A percentile compares a stretch with the other conserved stretches of the same genome.
These are phyloP conservation scores for Scheffersomyces titani DNA, from an alignment of 1,139 yeast species.

Conservation along the genomic window DNA sequence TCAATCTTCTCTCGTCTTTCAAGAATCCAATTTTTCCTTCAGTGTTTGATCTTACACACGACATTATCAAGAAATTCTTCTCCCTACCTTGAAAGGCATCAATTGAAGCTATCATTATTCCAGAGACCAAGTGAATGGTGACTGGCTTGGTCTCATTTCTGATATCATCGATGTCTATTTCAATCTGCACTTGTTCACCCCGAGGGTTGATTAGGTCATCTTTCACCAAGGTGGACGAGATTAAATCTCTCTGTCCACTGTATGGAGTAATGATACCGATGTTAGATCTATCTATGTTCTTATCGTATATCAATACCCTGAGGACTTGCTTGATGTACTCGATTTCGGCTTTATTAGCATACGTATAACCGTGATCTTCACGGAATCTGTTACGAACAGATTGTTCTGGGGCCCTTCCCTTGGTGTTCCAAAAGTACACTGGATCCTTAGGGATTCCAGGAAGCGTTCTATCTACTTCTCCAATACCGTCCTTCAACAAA, in stretches of 20 bases:
- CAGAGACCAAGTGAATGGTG: slow-evolving; percentile 62
- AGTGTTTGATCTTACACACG: slow-evolving; percentile 59
- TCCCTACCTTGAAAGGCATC: slow-evolving; percentile 73
- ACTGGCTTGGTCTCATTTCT: slow-evolving; percentile 50
- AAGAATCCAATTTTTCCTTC: slow-evolving; percentile 58
- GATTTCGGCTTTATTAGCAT: slow-evolving; percentile 55
- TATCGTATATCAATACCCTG: slow-evolving; percentile 52
- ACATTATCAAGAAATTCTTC: slow-evolving; percentile 57
- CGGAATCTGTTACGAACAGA: slow-evolving; percentile 47
- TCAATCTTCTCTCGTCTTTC: slow-evolving; percentile 56
- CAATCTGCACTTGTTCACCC: slow-evolving; percentile 47
- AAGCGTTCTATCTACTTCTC: slow-evolving; percentile 46
- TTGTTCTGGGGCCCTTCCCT: slow-evolving; percentile 41
- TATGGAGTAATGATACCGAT: slow-evolving; percentile 75
- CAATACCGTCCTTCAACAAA: slow-evolving; percentile 59
- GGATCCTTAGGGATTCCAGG: slow-evolving; percentile 46
- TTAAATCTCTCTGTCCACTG: slow-evolving; percentile 68
- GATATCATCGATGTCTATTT: slow-evolving; percentile 58
- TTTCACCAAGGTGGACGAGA: slow-evolving; percentile 50
- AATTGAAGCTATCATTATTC: slow-evolving; percentile 67
- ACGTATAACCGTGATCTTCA: slow-evolving; percentile 55
- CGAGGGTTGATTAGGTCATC: slow-evolving; percentile 60
- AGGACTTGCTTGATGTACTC: slow-evolving; percentile 46
- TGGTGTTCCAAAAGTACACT: slow-evolving; percentile 55
- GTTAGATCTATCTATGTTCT: slow-evolving; percentile 48